Conservation (phyloP, 805 yeast species). For the Wickerhamomyces bisporus region DNA sequence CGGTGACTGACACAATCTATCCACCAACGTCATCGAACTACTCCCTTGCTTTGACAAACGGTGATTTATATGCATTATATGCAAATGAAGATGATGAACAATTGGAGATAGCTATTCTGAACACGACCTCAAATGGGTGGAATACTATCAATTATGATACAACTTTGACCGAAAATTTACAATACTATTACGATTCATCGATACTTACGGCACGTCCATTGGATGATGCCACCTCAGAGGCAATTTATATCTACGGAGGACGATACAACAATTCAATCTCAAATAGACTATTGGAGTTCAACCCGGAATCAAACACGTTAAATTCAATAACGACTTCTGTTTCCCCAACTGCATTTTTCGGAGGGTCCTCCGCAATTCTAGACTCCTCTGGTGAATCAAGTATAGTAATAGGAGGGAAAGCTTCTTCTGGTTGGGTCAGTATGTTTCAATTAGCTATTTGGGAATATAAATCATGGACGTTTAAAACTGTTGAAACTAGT, state of each 20-base stretch:
- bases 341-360: conserved; percentile 51
- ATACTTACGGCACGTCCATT: conserved; percentile 33
- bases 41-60: conserved; percentile 19
- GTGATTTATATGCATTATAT: conserved; percentile 18
- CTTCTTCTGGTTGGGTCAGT: conserved; percentile 60
- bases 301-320: conserved; percentile 29
- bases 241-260: conserved; percentile 56
- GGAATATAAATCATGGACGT: conserved; percentile 69
- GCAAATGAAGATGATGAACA: conserved; percentile 1
- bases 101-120: conserved; percentile 10
- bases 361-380: conserved; percentile 36
- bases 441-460: conserved; percentile 72
- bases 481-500: conserved; percentile 31
- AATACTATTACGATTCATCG: conserved; percentile 27
- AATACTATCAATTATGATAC: conserved; percentile 10
- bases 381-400: conserved; percentile 41
- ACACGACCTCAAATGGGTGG: conserved; percentile 12
- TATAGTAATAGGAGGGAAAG: conserved; percentile 62
- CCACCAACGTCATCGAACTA: conserved; percentile 18
- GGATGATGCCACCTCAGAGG: conserved; percentile 26
- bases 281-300: conserved; percentile 39
- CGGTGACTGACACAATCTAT: conserved; percentile 3
- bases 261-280: conserved; percentile 25
- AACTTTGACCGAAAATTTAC: conserved; percentile 5
- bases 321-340: conserved; percentile 42